A percentile compares a stretch with the other conserved stretches of the same genome.
phyloP scores from a whole-genome alignment of 257 asterid species.

The Fraxinus anomala region DNA sequence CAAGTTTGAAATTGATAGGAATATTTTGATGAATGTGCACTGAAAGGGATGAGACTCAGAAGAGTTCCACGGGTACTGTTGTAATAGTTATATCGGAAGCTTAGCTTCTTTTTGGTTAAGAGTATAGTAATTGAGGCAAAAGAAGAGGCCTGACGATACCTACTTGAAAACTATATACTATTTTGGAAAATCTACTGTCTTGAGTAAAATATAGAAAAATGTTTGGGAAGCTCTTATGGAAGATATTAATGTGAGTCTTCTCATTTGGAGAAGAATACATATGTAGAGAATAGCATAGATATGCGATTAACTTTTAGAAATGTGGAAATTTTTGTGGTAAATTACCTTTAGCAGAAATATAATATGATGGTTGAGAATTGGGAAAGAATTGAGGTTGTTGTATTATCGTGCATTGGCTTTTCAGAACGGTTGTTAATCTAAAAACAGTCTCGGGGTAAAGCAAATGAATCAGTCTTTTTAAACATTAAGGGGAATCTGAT shows the following conservation, averaged over 20 bases:
- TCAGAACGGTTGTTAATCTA: too few species aligned
- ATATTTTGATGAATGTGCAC: neutral
- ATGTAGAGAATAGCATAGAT: too few species aligned
- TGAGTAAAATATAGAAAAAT: neutral
- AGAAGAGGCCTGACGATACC: neutral
- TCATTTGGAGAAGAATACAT: neutral
- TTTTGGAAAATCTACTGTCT: too few species aligned
- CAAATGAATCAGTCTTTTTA: neutral
- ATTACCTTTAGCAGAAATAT: too few species aligned
- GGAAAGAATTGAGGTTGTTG: neutral
- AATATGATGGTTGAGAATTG: neutral
- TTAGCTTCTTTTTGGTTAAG: neutral
- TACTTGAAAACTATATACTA: too few species aligned
- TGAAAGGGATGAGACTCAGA: neutral
- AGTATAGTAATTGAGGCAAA: too few species aligned
- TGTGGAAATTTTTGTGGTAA: too few species aligned
- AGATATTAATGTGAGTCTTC: neutral
- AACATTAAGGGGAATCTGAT: too few species aligned
- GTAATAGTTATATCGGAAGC: neutral
- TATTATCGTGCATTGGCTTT: neutral
- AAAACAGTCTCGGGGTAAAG: neutral
- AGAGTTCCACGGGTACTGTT: neutral
- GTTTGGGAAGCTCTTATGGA: neutral
- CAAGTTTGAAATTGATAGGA: neutral
- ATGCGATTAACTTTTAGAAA: neutral